Evolutionary conservation across 257 asterid genomes (phyloP), one percentile per base, ranked within the genome.

Genomic region (Plantago elongata): DNA sequence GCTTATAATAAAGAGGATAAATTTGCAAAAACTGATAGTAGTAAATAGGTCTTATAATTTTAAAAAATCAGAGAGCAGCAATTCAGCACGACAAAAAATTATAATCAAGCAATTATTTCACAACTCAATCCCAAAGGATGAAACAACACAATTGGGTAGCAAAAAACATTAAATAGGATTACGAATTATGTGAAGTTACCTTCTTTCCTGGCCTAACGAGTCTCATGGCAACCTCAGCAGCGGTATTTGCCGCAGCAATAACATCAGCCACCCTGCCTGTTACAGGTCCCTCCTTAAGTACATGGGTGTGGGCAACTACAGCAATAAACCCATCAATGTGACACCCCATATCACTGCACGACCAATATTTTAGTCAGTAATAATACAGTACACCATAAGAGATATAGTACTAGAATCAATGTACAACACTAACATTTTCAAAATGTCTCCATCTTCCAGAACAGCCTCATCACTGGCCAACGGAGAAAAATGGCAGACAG

Each of bases 291-390:
- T 85, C 82, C 63, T 84, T 92, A 63, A 91, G 77, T 3, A 86
- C 85, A 74, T 88, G 96, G 50, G 95, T 88, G 63, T 91, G 98
- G 5, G 87, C 98, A 76, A 86, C 92, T 15, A 88, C 94, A 46
- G 96, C 88, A 60, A 91, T 91, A 73, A 88, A 91, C 3, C 98
- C 98, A 86, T 91, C 98, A 47, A 91, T 88, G 74, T 91, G 98
- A 75, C 96, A 91, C 56, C 98, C 98, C 92, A 88, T 77, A 75
- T 91, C 98, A 68, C 98, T 91, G 90, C 72, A 82, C 38, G 54
- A 22, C 58, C 55, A 62, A 34, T 66, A 60, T 51, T 18, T 16
- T 11, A 11, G 9, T 54, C 59, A 37, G 13, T 54, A 18, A 22
- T 11, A 22, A 54, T 3, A 15, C 38, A 3, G 8, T 2, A 34